phyloP scores from a whole-genome alignment of 805 yeast genomes.

The Pichia heedii region DNA sequence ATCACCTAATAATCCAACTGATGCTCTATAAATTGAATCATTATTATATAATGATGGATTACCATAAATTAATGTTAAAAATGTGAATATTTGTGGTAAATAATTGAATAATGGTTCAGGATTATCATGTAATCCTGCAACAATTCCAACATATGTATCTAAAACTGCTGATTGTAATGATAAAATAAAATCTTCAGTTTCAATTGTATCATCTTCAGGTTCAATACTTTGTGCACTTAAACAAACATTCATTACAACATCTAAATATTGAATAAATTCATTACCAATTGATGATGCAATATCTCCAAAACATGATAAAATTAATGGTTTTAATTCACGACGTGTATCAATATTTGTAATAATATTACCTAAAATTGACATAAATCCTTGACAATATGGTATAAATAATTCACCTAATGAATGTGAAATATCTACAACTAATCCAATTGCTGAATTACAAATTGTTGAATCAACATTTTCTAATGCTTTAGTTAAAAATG shows the following conservation, averaged over 20 bases:
- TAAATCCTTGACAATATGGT: slow-evolving; percentile 70
- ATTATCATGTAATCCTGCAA: slow-evolving; percentile 71
- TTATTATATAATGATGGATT: slow-evolving; percentile 53
- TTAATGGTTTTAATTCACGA: slow-evolving; percentile 78
- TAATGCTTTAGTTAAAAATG: slow-evolving; percentile 71
- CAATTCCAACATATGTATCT: slow-evolving; percentile 92
- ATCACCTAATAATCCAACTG: slow-evolving; percentile 90
- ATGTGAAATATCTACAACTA: slow-evolving; percentile 89
- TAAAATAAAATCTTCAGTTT: slow-evolving; percentile 66
- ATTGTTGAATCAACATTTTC: slow-evolving; percentile 76
- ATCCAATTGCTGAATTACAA: slow-evolving; percentile 85
- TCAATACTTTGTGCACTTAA: slow-evolving; percentile 51
- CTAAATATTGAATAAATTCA: slow-evolving; percentile 66
- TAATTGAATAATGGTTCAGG: slow-evolving; percentile 61
- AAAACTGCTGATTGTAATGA: slow-evolving; percentile 79
- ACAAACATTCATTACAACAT: slow-evolving; percentile 73
- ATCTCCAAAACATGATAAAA: slow-evolving; percentile 91
- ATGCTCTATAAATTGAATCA: slow-evolving; percentile 71
- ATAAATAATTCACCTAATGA: slow-evolving; percentile 68
- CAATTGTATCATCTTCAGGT: slow-evolving; percentile 58
- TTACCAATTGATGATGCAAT: slow-evolving; percentile 82
- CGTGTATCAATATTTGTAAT: slow-evolving; percentile 60
- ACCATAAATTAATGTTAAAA: slow-evolving; percentile 48
- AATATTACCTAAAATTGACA: slow-evolving; percentile 72
- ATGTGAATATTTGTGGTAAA: slow-evolving; percentile 60